Base-by-base conservation (phyloP, 2,329 filamentous ascomycete species). In the Fusarium nodosum region DNA sequence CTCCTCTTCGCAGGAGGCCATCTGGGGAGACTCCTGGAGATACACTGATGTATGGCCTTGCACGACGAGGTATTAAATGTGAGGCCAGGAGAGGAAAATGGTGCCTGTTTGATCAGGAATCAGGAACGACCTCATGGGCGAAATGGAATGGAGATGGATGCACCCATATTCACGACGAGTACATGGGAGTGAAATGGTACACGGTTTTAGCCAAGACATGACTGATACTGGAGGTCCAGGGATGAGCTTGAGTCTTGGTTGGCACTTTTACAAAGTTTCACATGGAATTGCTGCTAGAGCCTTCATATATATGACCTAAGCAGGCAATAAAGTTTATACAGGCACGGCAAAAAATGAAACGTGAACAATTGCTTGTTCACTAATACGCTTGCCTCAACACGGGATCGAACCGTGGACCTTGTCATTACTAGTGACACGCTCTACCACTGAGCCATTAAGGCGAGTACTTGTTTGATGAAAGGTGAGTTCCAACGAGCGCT, bases 341-440 rank as follows among this genome's bases (percentile, higher is more conserved):
- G 2, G 4, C 7, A 9, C 3, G 0, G 4, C 18, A 60, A 60
- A 33, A 62, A 46, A 7, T 8, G n/a, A 1, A 1, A 1, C 3
- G 7, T 7, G 0, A 36, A 38, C 10, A 15, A 0, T 10, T 24
- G 2, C 4, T 24, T 2, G 7, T n/a, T 28, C 24, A 4, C 16
- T 1, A 0, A 9, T 5, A 5, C 0, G 12, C 18, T 18, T 65
- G 62, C 62, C 62, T 59, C 62, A 48, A 60, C 62, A 64, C 61
- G 62, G 62, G 62, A 65, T 65, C 53, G 62, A 65, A 65, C 62
- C 62, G 61, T 59, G 62, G 62, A 65, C 62, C 62, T 65, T 65
- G 61, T 65, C 62, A 65, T 65, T 65, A 65, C 62, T 65, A 65
- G 62, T 65, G 62, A 65, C 61, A 65, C 62, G 62, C 62, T 65